Base-by-base conservation (phyloP, 768 basidiomycete species). In the Coprinopsis marcescibilis region DNA sequence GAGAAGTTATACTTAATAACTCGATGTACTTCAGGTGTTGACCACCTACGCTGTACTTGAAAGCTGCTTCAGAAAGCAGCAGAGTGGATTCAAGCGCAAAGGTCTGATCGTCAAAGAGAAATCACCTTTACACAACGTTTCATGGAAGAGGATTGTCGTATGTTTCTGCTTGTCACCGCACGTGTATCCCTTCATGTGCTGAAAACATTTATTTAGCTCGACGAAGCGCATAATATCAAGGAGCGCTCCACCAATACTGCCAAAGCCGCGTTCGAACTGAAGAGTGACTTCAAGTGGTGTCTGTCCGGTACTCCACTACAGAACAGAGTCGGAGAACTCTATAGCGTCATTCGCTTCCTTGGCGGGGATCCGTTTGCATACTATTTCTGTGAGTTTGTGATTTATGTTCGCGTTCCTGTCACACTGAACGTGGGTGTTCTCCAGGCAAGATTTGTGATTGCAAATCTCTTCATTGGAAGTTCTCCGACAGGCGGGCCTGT, bases 181-280 rank as follows among this genome's bases (percentile, higher is more conserved):
- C n/a, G 12, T 15, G 3, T 13, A 17, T 32, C n/a, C 39, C 27
- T 40, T 46, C 45, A 48, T 49, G 27, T 15, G 29, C 4, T 26
- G 11, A 43, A n/a, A 17, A 19, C 44, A 13, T 11, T 26, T 29
- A 13, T 46, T 2, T 50, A 89, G 86, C 77, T 96, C 35, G 93
- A 97, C 55, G 93, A 96, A 69, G 95, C 94, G 4, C 95, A 97
- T 65, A 97, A 94, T 61, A 97, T 98, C 71, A 98, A 98, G 59
- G 95, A 98, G 60, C 81, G 95, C 3, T 68, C 81, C 3, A 93
- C 90, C 1, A 97, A 95, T 60, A 97, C 95, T 0, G 94, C 95
- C 1, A 97, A 95, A 64, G 94, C 93, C n/a, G 79, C 91, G 0
- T 99, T 99, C 61, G 87, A 92, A 46, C 71, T 99, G 10, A 65